Evolutionary conservation across 805 yeast species (phyloP), one percentile per base, ranked within the genome.

Genomic region (Wickerhamiella azyma): DNA sequence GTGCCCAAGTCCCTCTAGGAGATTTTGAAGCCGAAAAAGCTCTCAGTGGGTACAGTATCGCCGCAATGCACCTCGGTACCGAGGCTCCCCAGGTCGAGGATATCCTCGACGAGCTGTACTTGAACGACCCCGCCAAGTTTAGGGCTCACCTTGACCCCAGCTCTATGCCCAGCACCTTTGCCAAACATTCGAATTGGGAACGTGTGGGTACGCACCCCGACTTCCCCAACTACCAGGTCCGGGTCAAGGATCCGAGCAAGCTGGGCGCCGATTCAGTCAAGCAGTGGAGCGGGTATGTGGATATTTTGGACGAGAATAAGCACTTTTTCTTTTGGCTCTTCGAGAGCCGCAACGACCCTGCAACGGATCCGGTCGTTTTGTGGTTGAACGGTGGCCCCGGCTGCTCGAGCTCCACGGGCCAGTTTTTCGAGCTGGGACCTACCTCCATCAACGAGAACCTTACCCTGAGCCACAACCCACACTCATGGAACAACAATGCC

Each of bases 361-460:
- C 67, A 51, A 82, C 71, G 49, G 96, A 86, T 65, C 95, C 95
- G 2, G 71, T 86, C 33, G 74, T 86, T 44, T 68, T 86, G 58
- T 85, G 94, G 96, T 70, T 89, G 58, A 88, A 88, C 61, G 96
- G 96, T 51, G 96, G 96, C 13, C 96, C 96, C 42, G 96, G 96
- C 13, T 88, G 96, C 63, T 85, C 95, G 1, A 83, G 94, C 1
- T 66, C 85, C 60, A 84, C 94, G 14, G 97, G 97, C 14, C 71
- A 88, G 53, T 81, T 89, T 61, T 88, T 89, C 57, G 97, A 92
- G 64, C 71, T 88, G 55, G 97, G 98, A 24, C 95, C 97, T 8
- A 75, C 95, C 1, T 71, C 82, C 13, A 79, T 89, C 52, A 75
- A 76, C 60, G 78, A 77, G 55, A 74, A 80, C 47, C 64, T 77